A percentile compares a stretch with the other conserved stretches of the same genome.
Evolutionary conservation across 495 filamentous ascomycete species (phyloP).

Genomic region (Schizothecium vesticola): DNA sequence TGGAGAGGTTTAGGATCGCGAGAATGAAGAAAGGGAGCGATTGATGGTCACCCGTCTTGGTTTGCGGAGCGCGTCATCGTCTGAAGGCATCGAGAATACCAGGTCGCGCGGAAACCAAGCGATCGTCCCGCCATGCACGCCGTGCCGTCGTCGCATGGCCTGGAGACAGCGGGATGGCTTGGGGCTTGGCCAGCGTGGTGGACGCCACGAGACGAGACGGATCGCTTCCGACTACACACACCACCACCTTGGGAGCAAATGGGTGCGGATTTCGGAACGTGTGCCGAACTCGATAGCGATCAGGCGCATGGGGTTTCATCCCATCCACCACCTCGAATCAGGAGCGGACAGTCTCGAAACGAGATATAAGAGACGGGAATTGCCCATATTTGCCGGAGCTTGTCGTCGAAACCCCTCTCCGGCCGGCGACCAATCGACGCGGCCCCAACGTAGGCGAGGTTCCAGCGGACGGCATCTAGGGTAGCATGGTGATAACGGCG

Average conservation of each 20-base stretch:
- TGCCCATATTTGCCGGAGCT: not conserved
- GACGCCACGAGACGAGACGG: not conserved
- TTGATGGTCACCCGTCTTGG: too few relatives aligned
- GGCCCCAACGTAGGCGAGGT: not conserved
- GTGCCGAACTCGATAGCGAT: not conserved
- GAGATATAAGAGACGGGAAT: not conserved
- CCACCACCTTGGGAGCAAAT: not conserved
- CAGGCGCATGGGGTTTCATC: not conserved
- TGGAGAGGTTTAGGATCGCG: slow-evolving; percentile 34
- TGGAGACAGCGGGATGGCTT: not conserved
- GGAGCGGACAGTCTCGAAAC: not conserved
- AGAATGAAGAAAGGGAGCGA: slow-evolving; percentile 16
- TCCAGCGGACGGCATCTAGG: not conserved
- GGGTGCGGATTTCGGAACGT: not conserved
- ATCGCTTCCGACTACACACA: slow-evolving; percentile 3
- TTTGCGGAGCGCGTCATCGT: not conserved
- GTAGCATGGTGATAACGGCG: not conserved
- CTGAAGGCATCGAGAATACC: not conserved
- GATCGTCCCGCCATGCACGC: not conserved
- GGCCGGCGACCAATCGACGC: not conserved
- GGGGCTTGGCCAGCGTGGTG: too few relatives aligned
- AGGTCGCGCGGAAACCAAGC: not conserved
- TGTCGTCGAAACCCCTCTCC: not conserved
- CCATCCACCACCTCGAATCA: not conserved
- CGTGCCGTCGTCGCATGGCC: not conserved